Conservation (phyloP, 2,329 filamentous ascomycete species). For the Orbilia blumenaviensis region DNA sequence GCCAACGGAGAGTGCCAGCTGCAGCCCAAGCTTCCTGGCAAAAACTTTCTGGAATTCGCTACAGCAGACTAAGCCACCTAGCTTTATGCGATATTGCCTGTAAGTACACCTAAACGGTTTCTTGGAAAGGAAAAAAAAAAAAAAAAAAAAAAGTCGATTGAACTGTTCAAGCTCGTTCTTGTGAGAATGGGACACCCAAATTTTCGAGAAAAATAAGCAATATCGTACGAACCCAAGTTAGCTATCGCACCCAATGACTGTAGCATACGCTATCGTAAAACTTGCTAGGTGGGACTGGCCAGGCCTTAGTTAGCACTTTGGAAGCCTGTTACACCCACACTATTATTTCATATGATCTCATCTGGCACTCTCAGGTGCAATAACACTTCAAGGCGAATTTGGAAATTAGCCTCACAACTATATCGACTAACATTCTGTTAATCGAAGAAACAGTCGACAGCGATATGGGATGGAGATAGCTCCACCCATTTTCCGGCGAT, state of each 20-base stretch:
- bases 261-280: constrained; percentile 45
- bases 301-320: constrained; percentile 5
- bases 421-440: neutral
- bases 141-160: constrained; percentile 1
- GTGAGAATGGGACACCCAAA: constrained; percentile 20
- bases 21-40: neutral
- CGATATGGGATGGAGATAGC: neutral
- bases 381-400: constrained; percentile 42
- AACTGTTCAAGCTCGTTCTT: neutral
- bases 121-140: neutral
- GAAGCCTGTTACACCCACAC: constrained; percentile 17
- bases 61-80: constrained; percentile 42
- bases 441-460: neutral
- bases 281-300: neutral
- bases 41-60: constrained; percentile 13
- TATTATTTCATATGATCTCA: constrained; percentile 42
- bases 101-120: constrained; percentile 36
- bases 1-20: constrained; percentile 15
- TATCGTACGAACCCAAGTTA: neutral
- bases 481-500: constrained; percentile 18
- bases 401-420: constrained; percentile 25
- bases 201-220: constrained; percentile 2
- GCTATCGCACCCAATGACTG: neutral
- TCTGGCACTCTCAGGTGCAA: constrained; percentile 28
- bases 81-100: constrained; percentile 12